Percentiles rank a stretch among this genome's conserved stretches.
Conservation (phyloP, 805 yeast species). For the Dipodascopsis uninucleata region DNA sequence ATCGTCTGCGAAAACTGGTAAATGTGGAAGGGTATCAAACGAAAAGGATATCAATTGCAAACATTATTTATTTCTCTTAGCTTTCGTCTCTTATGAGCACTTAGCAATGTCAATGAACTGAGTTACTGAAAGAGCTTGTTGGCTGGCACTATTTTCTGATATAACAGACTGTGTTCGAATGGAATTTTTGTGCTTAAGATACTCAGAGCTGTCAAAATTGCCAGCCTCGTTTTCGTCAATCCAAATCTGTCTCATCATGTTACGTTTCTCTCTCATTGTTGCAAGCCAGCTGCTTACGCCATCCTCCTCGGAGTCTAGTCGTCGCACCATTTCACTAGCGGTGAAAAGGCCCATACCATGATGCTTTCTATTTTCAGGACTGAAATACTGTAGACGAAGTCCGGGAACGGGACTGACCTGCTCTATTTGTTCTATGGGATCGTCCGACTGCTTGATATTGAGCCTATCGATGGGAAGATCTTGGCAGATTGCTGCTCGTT, state of each 20-base stretch:
- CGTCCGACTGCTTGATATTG: conserved; percentile 4
- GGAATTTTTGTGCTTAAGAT: too few species aligned
- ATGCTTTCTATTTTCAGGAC: not conserved
- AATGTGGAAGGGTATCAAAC: too few species aligned
- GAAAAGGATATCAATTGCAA: too few species aligned
- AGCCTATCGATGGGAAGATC: conserved; percentile 4
- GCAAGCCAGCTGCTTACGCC: not conserved
- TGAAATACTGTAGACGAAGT: conserved; percentile 1
- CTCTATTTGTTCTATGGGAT: not conserved
- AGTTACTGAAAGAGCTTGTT: too few species aligned
- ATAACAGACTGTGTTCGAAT: too few species aligned
- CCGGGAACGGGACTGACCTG: conserved; percentile 6
- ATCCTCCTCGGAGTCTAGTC: conserved; percentile 2
- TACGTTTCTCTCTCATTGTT: too few species aligned
- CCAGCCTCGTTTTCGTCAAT: too few species aligned
- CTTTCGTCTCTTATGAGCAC: not conserved
- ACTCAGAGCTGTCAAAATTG: too few species aligned
- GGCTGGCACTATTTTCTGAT: too few species aligned
- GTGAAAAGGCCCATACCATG: not conserved
- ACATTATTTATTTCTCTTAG: not conserved
- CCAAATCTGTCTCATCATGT: too few species aligned
- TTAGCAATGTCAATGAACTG: not conserved
- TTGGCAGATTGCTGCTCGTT: not conserved
- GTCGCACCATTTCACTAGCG: conserved; percentile 1
- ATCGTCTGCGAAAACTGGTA: too few species aligned